Conservation (phyloP, 768 basidiomycete species). For the Cantharellus cinnabarinus region DNA sequence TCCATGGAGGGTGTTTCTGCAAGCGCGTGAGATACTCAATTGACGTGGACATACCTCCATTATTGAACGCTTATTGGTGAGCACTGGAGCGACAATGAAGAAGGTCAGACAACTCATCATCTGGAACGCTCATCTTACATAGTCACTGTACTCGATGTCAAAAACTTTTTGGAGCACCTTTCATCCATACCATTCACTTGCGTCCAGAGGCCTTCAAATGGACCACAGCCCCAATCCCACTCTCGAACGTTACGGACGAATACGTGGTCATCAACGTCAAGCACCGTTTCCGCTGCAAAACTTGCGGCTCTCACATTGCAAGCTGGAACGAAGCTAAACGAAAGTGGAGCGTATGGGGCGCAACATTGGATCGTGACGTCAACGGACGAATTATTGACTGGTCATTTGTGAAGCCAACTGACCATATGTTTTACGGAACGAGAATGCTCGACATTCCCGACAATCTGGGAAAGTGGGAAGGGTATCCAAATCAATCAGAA, state of each 20-base stretch:
- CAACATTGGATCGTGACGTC: constrained; percentile 31
- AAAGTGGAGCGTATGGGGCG: constrained; percentile 39
- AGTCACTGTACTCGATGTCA: constrained; percentile 55
- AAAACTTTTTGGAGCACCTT: constrained; percentile 35
- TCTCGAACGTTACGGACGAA: constrained; percentile 26
- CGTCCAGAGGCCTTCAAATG: constrained; percentile 30
- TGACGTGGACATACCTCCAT: not conserved
- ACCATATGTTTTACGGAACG: constrained; percentile 47
- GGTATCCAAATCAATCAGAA: constrained; percentile 32
- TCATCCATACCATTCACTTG: constrained; percentile 42
- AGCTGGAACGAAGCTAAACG: constrained; percentile 30
- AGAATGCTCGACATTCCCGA: constrained; percentile 37
- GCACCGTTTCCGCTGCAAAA: constrained; percentile 39
- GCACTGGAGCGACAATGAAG: too few species aligned
- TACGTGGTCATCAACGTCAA: constrained; percentile 35
- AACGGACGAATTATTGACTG: constrained; percentile 30
- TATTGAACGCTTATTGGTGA: not conserved
- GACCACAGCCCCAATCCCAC: constrained; percentile 24
- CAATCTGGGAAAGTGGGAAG: constrained; percentile 39
- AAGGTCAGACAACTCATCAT: too few species aligned
- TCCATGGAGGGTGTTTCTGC: not conserved
- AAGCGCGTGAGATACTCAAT: not conserved
- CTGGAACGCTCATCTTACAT: not conserved
- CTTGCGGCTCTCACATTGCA: constrained; percentile 34
- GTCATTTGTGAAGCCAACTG: constrained; percentile 38